A percentile compares a stretch with the other conserved stretches of the same genome.
phyloP scores from a whole-genome alignment of 2,329 filamentous ascomycete genomes.

The Curvularia hawaiiensis region DNA sequence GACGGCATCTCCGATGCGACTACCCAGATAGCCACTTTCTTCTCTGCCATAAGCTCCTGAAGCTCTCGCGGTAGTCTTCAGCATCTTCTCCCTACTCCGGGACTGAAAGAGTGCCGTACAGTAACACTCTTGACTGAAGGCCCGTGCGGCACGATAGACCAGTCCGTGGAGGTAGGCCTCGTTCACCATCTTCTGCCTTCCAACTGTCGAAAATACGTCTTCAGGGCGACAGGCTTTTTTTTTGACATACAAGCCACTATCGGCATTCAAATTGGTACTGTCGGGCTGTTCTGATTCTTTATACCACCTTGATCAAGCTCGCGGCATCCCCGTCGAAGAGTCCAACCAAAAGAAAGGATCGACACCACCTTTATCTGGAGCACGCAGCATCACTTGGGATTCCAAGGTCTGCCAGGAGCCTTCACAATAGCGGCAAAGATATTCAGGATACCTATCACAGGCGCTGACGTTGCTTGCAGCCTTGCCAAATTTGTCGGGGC shows the following conservation, averaged over 20 bases:
- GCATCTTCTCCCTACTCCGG: not conserved
- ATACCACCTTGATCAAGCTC: not conserved
- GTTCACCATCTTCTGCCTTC: not conserved
- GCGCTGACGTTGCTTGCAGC: not conserved
- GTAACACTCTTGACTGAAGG: constrained; percentile 2
- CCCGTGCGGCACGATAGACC: constrained; percentile 3
- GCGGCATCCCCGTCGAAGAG: not conserved
- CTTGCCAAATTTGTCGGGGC: not conserved
- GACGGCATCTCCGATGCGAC: not conserved
- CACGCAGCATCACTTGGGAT: not conserved
- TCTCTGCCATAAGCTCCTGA: no score
- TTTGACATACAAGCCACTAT: not conserved
- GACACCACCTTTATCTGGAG: not conserved
- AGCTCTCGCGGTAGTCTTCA: not conserved
- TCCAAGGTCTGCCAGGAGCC: not conserved
- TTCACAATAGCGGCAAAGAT: no score
- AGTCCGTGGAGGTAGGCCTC: not conserved
- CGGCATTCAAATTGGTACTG: not conserved
- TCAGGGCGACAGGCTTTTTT: not conserved
- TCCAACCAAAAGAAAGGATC: not conserved
- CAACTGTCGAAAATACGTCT: not conserved
- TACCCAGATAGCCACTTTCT: not conserved
- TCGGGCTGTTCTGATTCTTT: no score
- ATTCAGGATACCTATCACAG: not conserved
- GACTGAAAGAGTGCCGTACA: not conserved